phyloP scores from a whole-genome alignment of 305 asterid species.

The Solanum hybrid region DNA sequence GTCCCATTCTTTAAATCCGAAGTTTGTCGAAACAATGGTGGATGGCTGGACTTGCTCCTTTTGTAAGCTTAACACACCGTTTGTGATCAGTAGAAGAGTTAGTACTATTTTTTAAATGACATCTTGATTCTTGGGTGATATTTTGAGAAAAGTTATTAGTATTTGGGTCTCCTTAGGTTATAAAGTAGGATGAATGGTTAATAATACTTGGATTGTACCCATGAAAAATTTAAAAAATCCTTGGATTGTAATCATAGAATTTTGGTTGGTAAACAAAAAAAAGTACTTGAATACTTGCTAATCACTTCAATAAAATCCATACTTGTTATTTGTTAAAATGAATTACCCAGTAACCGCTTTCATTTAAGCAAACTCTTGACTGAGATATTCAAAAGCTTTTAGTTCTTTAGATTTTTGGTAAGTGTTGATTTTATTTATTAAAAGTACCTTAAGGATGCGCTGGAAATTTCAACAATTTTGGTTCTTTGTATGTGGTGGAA shows the following conservation, averaged over 20 bases:
- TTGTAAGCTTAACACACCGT: background rate
- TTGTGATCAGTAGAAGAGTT: background rate
- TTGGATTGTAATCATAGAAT: background rate
- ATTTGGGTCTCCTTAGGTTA: background rate
- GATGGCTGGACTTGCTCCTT: background rate
- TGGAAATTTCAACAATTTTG: background rate
- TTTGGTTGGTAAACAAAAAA: conserved; percentile 1
- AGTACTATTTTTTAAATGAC: background rate
- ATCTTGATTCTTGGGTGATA: background rate
- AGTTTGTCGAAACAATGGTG: background rate
- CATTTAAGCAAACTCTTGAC: background rate
- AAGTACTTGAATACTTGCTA: background rate
- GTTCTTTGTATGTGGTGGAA: background rate
- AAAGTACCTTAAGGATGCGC: background rate
- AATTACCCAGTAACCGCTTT: background rate
- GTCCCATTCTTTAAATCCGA: background rate
- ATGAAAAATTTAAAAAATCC: background rate
- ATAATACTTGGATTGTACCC: background rate
- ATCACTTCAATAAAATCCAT: background rate
- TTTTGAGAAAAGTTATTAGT: background rate
- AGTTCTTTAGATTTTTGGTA: background rate
- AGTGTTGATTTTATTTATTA: background rate
- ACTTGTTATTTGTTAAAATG: background rate
- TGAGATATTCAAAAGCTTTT: background rate
- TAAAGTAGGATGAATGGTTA: background rate